Percentiles rank a stretch among this genome's conserved stretches.
Evolutionary conservation across 768 basidiomycete genomes (phyloP).

Genomic region (Tephrocybe sp.): DNA sequence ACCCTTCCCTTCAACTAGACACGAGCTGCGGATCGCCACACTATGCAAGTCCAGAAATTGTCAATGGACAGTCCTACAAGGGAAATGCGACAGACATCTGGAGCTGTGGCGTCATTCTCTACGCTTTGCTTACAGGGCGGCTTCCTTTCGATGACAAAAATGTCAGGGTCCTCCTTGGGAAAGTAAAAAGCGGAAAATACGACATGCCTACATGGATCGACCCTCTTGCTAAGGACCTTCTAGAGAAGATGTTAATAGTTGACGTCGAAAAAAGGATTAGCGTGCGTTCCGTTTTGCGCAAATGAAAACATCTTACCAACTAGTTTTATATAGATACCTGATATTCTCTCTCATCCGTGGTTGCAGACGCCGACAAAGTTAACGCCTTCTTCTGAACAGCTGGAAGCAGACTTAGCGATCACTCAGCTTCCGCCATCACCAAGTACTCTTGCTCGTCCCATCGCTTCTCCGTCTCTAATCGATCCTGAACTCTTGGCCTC

Average conservation of each 20-base stretch:
- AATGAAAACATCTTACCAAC: conserved; percentile 3
- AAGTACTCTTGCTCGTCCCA: conserved; percentile 66
- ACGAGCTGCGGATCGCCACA: conserved; percentile 97
- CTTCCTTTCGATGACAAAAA: conserved; percentile 96
- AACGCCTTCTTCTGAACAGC: conserved; percentile 17
- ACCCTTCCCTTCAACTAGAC: conserved; percentile 80
- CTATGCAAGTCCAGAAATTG: conserved; percentile 96
- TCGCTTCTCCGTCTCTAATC: conserved; percentile 66
- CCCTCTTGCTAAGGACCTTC: conserved; percentile 79
- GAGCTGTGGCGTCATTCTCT: conserved; percentile 95
- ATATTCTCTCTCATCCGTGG: conserved; percentile 89
- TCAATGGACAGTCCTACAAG: conserved; percentile 85
- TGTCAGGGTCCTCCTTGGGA: conserved; percentile 69
- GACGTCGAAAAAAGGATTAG: conserved; percentile 80
- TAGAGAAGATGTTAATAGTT: conserved; percentile 86
- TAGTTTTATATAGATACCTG: conserved; percentile 62
- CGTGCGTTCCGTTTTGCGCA: conserved; percentile 40
- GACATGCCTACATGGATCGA: conserved; percentile 82
- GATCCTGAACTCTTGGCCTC: conserved; percentile 79
- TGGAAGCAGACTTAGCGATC: conserved; percentile 16
- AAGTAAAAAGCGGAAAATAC: conserved; percentile 87
- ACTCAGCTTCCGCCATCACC: conserved; percentile 62
- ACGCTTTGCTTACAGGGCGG: conserved; percentile 83
- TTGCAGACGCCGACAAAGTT: conserved; percentile 35
- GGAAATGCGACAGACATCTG: conserved; percentile 94